Evolutionary conservation across 2,329 filamentous ascomycete genomes (phyloP), one percentile per base, ranked within the genome.

Genomic region (Neobulgaria alba): DNA sequence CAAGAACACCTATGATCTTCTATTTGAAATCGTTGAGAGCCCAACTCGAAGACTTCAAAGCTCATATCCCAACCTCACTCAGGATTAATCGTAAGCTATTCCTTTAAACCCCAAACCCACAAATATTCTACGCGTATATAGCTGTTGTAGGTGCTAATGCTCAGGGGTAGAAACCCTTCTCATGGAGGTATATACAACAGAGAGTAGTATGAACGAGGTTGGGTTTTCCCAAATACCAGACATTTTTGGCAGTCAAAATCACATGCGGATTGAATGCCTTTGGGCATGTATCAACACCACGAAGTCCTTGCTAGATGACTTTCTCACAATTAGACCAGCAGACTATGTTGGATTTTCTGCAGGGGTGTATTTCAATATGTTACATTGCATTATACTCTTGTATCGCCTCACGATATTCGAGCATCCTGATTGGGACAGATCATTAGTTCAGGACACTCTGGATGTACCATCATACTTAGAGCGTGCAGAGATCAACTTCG

Each of bases 361-460:
- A n/a, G 26, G 36, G 14, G 21, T 29, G 10, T 44, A 44, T 29
- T 33, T 29, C 8, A 37, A 32, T 14, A 14, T 40, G 16, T 19
- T 14, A 2, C 42, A 40, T 18, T 40, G 21, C 18, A 36, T 44
- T 29, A 9, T 39, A 9, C 15, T 9, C n/a, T 10, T 37, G 10
- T 40, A 40, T 29, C 36, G 38, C 29, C 29, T 44, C 8, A 21
- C 38, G 9, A 40, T 16, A 3, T 44, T 44, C 26, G 33, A 40
- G 31, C 37, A 44, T 37, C 16, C 42, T 15, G 42, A 44, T 36
- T 44, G 42, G 42, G 42, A 44, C 14, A 36, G 29, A 33, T 15
- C 4, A 14, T 29, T 44, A 14, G 14, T 29, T 12, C 10, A 12
- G 12, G 30, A 44, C n/a, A 16, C 36, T 17, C 29, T 44, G 7